These are phyloP conservation scores for Solanum megistacrolobum DNA, from an alignment of 257 asterid genomes.

Conservation along the genomic window DNA sequence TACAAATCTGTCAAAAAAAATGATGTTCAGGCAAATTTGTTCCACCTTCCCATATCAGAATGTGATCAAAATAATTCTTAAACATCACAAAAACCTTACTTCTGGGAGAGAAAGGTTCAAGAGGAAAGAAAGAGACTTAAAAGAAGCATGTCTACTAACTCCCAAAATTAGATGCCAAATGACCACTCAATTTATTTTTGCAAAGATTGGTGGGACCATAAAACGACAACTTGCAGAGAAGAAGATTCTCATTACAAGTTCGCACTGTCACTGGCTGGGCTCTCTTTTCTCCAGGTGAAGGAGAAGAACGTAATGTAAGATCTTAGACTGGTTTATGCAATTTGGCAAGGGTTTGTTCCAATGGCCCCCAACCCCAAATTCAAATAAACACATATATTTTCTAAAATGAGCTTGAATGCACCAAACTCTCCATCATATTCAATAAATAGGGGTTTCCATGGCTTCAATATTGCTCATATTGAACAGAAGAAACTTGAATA, in stretches of 20 bases:
- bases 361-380: not conserved
- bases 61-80: not conserved
- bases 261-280: not conserved
- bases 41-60: not conserved
- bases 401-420: not conserved
- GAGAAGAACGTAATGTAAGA: not conserved
- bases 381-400: not conserved
- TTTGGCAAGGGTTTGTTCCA: not conserved
- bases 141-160: not conserved
- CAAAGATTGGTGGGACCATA: not conserved
- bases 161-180: not conserved
- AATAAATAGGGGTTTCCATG: not conserved
- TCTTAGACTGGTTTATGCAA: not conserved
- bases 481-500: not conserved
- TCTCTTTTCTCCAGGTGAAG: not conserved
- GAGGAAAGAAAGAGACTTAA: not conserved
- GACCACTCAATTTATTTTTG: not conserved
- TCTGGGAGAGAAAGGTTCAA: not conserved
- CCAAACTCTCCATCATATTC: not conserved
- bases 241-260: not conserved
- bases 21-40: not conserved
- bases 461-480: not conserved
- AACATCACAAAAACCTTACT: not conserved
- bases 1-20: conserved; percentile 52
- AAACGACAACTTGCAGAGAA: not conserved